Evolutionary conservation across 495 filamentous ascomycete species (phyloP).

Genomic region (Xylaria intraflava): DNA sequence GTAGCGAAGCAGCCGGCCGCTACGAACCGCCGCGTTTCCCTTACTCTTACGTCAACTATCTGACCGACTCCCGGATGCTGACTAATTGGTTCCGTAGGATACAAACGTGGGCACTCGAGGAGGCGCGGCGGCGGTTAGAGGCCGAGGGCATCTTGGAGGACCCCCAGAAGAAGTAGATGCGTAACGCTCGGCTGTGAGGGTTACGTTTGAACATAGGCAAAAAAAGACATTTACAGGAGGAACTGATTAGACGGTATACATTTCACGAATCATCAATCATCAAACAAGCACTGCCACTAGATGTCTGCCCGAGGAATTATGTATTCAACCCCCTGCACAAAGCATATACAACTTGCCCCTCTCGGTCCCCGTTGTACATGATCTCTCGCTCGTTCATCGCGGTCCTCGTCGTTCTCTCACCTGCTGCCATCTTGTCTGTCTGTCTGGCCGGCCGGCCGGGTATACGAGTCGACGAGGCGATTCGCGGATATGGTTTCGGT

Average conservation of each 20-base stretch:
- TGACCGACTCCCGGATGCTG: neutral
- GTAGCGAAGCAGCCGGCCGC: too few species aligned
- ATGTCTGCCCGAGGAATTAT: slow-evolving; percentile 5
- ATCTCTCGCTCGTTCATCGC: neutral
- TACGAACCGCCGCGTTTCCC: too few species aligned
- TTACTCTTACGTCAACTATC: neutral
- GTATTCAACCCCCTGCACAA: neutral
- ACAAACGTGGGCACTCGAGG: slow-evolving; percentile 98
- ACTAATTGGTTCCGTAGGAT: slow-evolving; percentile 53
- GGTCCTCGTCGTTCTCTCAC: neutral
- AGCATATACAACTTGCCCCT: neutral
- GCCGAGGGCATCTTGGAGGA: slow-evolving; percentile 89
- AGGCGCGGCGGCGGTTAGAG: slow-evolving; percentile 88
- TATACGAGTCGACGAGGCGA: neutral
- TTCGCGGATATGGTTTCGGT: neutral
- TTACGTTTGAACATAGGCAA: neutral
- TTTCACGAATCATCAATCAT: neutral
- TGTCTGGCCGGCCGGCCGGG: neutral
- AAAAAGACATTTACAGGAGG: neutral
- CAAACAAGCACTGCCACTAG: neutral
- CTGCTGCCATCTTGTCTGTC: neutral
- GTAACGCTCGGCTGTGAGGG: neutral
- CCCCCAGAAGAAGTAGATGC: slow-evolving; percentile 30
- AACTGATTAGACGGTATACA: neutral
- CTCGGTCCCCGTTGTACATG: slow-evolving; percentile 18